Evolutionary conservation across 2,329 filamentous ascomycete species (phyloP), one percentile per base, ranked within the genome.

Genomic region (Didymella arachidicola): DNA sequence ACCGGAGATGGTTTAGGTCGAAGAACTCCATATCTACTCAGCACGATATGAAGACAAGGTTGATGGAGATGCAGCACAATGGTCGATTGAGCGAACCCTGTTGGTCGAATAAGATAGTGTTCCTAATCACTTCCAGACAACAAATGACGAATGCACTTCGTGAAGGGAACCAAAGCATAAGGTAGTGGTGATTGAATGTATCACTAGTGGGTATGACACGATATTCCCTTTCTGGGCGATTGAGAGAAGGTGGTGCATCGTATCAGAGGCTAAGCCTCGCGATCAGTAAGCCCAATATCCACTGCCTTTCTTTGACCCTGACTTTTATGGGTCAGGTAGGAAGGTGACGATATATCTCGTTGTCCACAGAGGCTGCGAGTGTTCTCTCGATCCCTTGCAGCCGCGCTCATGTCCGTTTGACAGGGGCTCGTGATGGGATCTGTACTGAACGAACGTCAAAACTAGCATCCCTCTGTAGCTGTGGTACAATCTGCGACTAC

Each of bases 361-460:
- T 27, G 4, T 27, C 25, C 22, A n/a, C 41, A 43, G 14, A 42
- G 6, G 5, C 7, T 43, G 14, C 19, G 26, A 10, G 27, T 7
- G 27, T n/a, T 8, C 41, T n/a, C 14, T 7, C 19, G 14, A 19
- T 50, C 53, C 67, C 61, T 65, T 69, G 59, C 65, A 46, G 60
- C 61, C 46, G 59, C 66, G 57, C 34, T 55, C 48, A 44, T 53
- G 19, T 41, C 65, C 55, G 55, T 29, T 42, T 32, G 18, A 38
- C 47, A 18, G n/a, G 18, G 19, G 30, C 60, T 64, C 60, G 44
- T 59, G 38, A 53, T 14, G 39, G 42, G 36, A 18, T 44, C 48
- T 54, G n/a, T 55, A 29, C 41, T 54, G 46, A 46, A 29, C 14
- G 45, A 63, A 67, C 60, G 67, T 66, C 62, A 58, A 61, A 68